These are phyloP conservation scores for Lagerstroemia fauriei DNA, from an alignment of 441 rosid genomes.

Conservation along the genomic window DNA sequence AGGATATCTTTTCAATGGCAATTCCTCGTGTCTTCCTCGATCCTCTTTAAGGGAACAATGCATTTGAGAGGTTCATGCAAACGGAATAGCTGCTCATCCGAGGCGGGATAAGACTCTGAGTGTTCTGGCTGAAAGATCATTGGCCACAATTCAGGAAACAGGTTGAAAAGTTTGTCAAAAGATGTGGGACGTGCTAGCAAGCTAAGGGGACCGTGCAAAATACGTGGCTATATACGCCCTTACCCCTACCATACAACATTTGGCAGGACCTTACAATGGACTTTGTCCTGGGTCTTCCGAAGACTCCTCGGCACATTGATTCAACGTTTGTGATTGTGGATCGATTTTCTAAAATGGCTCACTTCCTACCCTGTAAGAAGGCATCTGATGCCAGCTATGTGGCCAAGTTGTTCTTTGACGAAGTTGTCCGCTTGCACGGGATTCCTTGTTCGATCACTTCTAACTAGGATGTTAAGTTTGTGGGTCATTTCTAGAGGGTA, in stretches of 20 bases:
- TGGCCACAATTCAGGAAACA: background rate
- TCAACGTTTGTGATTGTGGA: constrained; percentile 7
- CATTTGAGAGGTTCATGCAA: background rate
- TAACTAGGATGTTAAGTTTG: background rate
- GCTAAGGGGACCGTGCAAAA: no score
- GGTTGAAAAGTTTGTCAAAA: background rate
- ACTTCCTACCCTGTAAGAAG: background rate
- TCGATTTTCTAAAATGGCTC: background rate
- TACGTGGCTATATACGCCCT: no score
- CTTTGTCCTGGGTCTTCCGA: no score
- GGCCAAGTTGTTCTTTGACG: background rate
- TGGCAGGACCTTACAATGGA: no score
- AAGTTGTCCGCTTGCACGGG: constrained; percentile 12
- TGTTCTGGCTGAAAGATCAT: background rate
- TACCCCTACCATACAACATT: no score
- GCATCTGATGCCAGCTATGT: background rate
- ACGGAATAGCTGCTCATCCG: background rate
- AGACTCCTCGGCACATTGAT: background rate
- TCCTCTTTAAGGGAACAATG: background rate
- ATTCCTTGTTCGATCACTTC: constrained; percentile 4
- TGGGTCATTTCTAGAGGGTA: no score
- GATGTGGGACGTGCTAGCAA: background rate
- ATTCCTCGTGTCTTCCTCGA: background rate
- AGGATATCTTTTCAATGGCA: background rate
- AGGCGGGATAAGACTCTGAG: background rate